Conservation (phyloP, 2,329 filamentous ascomycete genomes). For the Paecilomyces sp. region DNA sequence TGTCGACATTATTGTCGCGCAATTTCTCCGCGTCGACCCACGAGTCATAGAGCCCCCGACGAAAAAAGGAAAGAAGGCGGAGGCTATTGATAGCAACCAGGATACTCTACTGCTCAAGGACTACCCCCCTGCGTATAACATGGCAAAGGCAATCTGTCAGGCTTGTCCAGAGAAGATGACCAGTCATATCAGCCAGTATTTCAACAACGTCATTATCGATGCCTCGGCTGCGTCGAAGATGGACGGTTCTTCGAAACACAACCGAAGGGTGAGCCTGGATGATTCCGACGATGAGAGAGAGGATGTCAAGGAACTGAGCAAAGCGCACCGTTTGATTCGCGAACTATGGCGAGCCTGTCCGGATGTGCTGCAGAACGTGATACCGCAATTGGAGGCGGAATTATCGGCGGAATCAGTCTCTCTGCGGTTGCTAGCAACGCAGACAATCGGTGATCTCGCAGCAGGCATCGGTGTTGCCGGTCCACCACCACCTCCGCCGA, state of each 20-base stretch:
- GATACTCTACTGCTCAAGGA: constrained; percentile 79
- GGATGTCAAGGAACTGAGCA: constrained; percentile 78
- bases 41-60: constrained; percentile 45
- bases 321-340: constrained; percentile 80
- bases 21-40: constrained; percentile 84
- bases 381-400: constrained; percentile 89
- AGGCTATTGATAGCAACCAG: constrained; percentile 65
- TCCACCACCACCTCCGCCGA: constrained; percentile 61
- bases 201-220: constrained; percentile 92
- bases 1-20: constrained; percentile 87
- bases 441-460: constrained; percentile 91
- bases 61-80: constrained; percentile 50
- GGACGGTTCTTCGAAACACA: constrained; percentile 43
- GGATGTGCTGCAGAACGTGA: constrained; percentile 80
- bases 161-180: constrained; percentile 89
- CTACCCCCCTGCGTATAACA: constrained; percentile 86
- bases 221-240: constrained; percentile 57
- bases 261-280: constrained; percentile 44
- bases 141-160: constrained; percentile 92
- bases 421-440: constrained; percentile 78
- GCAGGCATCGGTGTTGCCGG: constrained; percentile 89
- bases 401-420: constrained; percentile 83
- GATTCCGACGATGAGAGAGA: constrained; percentile 67
- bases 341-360: constrained; percentile 93
- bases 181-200: constrained; percentile 89